A percentile compares a stretch with the other conserved stretches of the same genome.
Evolutionary conservation across 73 alveolate genomes (phyloP).

Genomic region (Paraurostyla sp.): DNA sequence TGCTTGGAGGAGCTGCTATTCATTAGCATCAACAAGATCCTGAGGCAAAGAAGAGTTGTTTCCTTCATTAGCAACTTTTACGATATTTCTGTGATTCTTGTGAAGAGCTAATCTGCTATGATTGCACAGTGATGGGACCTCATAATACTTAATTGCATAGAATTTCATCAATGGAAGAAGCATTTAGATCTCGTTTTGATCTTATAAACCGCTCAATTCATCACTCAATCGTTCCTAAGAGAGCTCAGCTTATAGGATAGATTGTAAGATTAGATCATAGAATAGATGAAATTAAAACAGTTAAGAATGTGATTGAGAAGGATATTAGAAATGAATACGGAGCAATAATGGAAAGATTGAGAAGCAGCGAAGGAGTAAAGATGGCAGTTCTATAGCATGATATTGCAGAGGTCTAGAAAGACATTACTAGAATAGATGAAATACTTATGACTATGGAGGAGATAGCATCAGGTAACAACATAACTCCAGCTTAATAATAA

Average conservation of each 20-base stretch:
- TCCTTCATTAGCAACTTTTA: conserved; percentile 81
- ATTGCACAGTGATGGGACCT: conserved; percentile 97
- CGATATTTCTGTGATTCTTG: conserved; percentile 95
- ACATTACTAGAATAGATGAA: conserved; percentile 94
- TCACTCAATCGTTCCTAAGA: conserved; percentile 87
- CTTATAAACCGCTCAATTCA: conserved; percentile 81
- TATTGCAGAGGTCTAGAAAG: conserved; percentile 95
- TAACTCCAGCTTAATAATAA: neutral
- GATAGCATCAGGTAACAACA: conserved; percentile 69
- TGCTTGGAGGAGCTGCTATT: neutral
- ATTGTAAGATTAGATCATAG: conserved; percentile 88
- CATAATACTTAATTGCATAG: conserved; percentile 96
- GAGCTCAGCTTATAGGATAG: conserved; percentile 92
- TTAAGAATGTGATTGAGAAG: conserved; percentile 93
- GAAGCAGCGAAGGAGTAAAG: conserved; percentile 95
- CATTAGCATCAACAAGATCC: conserved; percentile 5
- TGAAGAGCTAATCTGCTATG: conserved; percentile 97
- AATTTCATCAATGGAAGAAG: conserved; percentile 91
- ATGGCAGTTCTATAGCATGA: conserved; percentile 96
- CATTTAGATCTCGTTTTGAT: conserved; percentile 91
- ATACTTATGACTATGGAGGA: conserved; percentile 90
- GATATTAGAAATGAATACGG: conserved; percentile 96
- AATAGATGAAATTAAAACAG: conserved; percentile 93
- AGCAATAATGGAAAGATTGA: conserved; percentile 97
- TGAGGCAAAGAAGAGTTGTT: conserved; percentile 68